Evolutionary conservation across 2,329 filamentous ascomycete species (phyloP).

Genomic region (Eutypa lata): DNA sequence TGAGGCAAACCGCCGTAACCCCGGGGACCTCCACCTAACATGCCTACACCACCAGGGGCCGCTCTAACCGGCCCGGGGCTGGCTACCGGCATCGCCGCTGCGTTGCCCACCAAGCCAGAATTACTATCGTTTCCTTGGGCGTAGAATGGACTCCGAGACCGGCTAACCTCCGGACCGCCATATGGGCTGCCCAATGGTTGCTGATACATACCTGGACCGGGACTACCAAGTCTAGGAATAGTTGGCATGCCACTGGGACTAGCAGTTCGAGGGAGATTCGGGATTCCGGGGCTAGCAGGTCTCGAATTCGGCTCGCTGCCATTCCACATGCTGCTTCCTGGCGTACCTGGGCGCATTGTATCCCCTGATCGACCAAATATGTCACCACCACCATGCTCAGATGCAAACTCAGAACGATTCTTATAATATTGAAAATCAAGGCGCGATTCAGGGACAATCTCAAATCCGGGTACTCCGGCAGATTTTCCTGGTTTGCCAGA

Average conservation of each 20-base stretch:
- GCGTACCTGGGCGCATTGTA: constrained; percentile 59
- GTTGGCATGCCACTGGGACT: constrained; percentile 25
- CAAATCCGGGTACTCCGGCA: constrained; percentile 67
- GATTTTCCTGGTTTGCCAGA: constrained; percentile 46
- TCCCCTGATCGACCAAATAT: constrained; percentile 61
- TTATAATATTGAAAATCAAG: constrained; percentile 93
- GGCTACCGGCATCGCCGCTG: constrained; percentile 48
- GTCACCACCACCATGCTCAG: constrained; percentile 78
- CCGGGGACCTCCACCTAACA: constrained; percentile 54
- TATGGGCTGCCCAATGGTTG: constrained; percentile 22
- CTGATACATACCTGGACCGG: constrained; percentile 23
- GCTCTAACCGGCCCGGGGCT: constrained; percentile 25
- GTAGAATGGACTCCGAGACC: constrained; percentile 48
- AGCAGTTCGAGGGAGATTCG: constrained; percentile 22
- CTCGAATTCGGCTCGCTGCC: constrained; percentile 43
- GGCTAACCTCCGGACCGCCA: constrained; percentile 24
- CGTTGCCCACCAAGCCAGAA: constrained; percentile 49
- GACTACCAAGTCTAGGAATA: constrained; percentile 18
- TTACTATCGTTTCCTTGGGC: constrained; percentile 50
- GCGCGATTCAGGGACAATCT: constrained; percentile 81
- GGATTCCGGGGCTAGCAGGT: constrained; percentile 46
- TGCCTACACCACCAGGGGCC: constrained; percentile 36
- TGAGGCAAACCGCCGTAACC: constrained; percentile 61
- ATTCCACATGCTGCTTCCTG: constrained; percentile 48
- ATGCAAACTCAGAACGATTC: constrained; percentile 81